Conservation (phyloP, 148 eudicot species). For the Salicornia ramosissima region DNA sequence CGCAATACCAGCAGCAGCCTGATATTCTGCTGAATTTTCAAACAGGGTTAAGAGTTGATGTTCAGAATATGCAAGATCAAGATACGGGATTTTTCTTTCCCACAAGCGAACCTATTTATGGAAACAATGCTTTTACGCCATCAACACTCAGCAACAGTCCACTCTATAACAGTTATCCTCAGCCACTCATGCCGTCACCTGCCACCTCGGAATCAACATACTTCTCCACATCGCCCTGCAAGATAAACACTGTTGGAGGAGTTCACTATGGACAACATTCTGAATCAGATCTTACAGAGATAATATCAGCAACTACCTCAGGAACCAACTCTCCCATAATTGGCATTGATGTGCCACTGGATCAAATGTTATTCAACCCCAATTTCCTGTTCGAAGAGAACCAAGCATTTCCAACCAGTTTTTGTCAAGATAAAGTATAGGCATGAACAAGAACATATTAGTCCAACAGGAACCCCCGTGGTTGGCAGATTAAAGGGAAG, state of each 20-base stretch:
- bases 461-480: background rate
- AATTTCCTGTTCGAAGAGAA: slow-evolving; percentile 46
- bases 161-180: slow-evolving; percentile 31
- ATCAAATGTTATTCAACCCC: slow-evolving; percentile 40
- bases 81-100: slow-evolving; percentile 42
- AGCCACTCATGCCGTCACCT: slow-evolving; percentile 41
- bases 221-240: slow-evolving; percentile 46
- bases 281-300: slow-evolving; percentile 48
- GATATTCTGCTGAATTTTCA: slow-evolving; percentile 38
- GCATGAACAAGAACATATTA: background rate
- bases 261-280: slow-evolving; percentile 35
- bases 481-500: background rate
- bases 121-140: slow-evolving; percentile 27
- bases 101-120: slow-evolving; percentile 21
- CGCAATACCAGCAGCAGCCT: slow-evolving; percentile 28
- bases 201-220: slow-evolving; percentile 57
- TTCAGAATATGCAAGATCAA: slow-evolving; percentile 33
- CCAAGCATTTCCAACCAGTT: slow-evolving; percentile 35
- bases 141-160: slow-evolving; percentile 30
- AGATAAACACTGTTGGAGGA: slow-evolving; percentile 35
- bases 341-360: slow-evolving; percentile 49
- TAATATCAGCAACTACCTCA: slow-evolving; percentile 60
- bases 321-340: slow-evolving; percentile 64
- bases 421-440: slow-evolving; percentile 21
- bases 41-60: slow-evolving; percentile 42